phyloP scores from a whole-genome alignment of 2,329 filamentous ascomycete genomes.

The Neopestalotiopsis clavispora region DNA sequence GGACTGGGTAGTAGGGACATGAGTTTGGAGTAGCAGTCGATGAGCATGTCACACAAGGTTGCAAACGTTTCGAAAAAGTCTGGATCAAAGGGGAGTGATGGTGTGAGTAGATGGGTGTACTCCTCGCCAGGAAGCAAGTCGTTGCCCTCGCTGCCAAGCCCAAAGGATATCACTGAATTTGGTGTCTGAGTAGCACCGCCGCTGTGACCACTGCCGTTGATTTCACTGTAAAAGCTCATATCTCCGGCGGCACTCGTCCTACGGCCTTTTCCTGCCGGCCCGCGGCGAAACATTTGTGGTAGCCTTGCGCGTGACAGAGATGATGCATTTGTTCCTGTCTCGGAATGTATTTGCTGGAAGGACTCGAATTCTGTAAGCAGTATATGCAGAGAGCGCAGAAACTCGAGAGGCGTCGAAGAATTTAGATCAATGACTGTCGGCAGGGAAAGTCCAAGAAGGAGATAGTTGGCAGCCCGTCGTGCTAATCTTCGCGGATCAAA shows the following conservation, averaged over 20 bases:
- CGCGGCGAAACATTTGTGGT: conserved; percentile 81
- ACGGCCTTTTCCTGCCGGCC: conserved; percentile 62
- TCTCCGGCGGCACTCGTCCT: conserved; percentile 55
- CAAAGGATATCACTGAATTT: conserved; percentile 59
- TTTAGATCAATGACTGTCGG: conserved; percentile 90
- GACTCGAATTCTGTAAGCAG: conserved; percentile 91
- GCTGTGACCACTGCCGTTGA: conserved; percentile 18
- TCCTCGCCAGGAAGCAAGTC: conserved; percentile 82
- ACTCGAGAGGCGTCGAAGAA: conserved; percentile 79
- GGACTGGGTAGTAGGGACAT: conserved; percentile 77
- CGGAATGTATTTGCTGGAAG: conserved; percentile 85
- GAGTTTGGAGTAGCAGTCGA: conserved; percentile 87
- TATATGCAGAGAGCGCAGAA: conserved; percentile 83
- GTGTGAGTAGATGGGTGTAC: conserved; percentile 89
- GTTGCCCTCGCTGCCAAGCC: conserved; percentile 57
- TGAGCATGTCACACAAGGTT: conserved; percentile 91
- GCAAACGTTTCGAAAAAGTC: conserved; percentile 98
- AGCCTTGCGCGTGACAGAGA: conserved; percentile 79
- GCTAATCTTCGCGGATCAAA: conserved; percentile 84
- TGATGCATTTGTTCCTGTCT: conserved; percentile 71
- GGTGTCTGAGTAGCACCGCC: conserved; percentile 37
- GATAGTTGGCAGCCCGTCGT: conserved; percentile 89
- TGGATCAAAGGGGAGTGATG: conserved; percentile 89
- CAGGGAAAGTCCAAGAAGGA: conserved; percentile 89
- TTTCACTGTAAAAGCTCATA: conserved; percentile 31